Evolutionary conservation across 768 basidiomycete species (phyloP).

Genomic region (Auriscalpium vulgare): DNA sequence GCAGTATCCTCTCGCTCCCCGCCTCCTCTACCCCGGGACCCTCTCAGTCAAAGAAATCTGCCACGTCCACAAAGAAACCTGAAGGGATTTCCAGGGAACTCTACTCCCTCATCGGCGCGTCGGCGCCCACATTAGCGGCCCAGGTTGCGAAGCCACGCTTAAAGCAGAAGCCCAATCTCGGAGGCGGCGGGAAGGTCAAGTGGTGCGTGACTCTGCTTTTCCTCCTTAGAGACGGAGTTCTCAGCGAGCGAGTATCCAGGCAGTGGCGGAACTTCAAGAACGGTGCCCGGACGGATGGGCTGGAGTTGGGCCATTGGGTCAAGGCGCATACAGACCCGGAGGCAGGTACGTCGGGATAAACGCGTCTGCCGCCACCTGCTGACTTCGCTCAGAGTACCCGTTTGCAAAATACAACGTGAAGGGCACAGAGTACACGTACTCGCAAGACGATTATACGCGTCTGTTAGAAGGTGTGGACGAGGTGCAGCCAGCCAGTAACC

Average conservation of each 20-base stretch:
- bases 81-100: conserved; percentile 92
- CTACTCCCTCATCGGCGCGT: conserved; percentile 91
- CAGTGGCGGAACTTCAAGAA: conserved; percentile 71
- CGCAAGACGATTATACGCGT: conserved; percentile 81
- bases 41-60: conserved; percentile 39
- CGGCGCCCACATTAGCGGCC: conserved; percentile 76
- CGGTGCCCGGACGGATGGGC: conserved; percentile 52
- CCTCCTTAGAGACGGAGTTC: neutral
- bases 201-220: conserved; percentile 41
- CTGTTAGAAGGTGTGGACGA: conserved; percentile 56
- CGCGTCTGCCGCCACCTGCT: neutral
- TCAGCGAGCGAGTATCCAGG: conserved; percentile 34
- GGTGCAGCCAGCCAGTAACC: neutral
- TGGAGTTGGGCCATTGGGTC: conserved; percentile 81
- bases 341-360: conserved; percentile 36
- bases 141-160: conserved; percentile 75
- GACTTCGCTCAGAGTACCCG: conserved; percentile 46
- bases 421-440: conserved; percentile 58
- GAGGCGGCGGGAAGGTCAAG: conserved; percentile 52
- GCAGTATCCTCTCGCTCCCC: conserved; percentile 69
- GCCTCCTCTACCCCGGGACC: conserved; percentile 33
- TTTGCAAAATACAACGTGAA: conserved; percentile 82
- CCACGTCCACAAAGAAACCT: conserved; percentile 46
- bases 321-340: conserved; percentile 50
- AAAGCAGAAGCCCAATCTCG: conserved; percentile 79